These are phyloP conservation scores for Dendrobium officinale DNA, from an alignment of 106 monocot species.

Conservation along the genomic window DNA sequence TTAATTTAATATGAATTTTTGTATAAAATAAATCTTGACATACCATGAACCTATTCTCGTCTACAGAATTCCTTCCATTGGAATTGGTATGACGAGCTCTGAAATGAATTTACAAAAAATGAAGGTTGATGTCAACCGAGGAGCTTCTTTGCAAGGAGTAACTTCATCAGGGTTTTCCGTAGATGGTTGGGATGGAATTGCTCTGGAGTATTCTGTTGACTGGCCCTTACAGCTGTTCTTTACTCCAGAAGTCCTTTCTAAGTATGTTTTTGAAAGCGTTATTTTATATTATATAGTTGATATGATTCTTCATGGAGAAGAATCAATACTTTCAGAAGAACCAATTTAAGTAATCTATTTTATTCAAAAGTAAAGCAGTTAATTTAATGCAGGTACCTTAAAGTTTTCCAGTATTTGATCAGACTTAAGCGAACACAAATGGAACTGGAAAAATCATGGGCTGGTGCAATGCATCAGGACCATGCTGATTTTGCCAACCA, in stretches of 20 bases:
- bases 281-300: constrained; percentile 4
- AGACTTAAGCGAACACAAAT: constrained; percentile 96
- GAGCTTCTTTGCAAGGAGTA: constrained; percentile 28
- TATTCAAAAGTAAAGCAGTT: constrained; percentile 7
- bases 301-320: neutral
- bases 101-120: constrained; percentile 39
- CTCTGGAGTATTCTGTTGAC: constrained; percentile 84
- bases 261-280: constrained; percentile 38
- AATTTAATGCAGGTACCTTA: constrained; percentile 60
- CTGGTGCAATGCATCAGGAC: constrained; percentile 90
- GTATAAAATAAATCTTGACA: neutral
- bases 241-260: constrained; percentile 88
- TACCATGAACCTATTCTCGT: constrained; percentile 1
- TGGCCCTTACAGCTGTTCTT: constrained; percentile 96
- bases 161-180: constrained; percentile 41
- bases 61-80: constrained; percentile 75
- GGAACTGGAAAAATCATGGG: constrained; percentile 98
- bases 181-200: constrained; percentile 95
- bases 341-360: neutral
- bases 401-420: constrained; percentile 87
- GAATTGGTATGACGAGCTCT: constrained; percentile 28
- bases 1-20: neutral
- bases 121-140: constrained; percentile 27
- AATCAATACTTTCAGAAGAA: neutral
- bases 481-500: constrained; percentile 79